Base-by-base conservation (phyloP, 176 grass and related monocot species). In the Hordeum vulgare region DNA sequence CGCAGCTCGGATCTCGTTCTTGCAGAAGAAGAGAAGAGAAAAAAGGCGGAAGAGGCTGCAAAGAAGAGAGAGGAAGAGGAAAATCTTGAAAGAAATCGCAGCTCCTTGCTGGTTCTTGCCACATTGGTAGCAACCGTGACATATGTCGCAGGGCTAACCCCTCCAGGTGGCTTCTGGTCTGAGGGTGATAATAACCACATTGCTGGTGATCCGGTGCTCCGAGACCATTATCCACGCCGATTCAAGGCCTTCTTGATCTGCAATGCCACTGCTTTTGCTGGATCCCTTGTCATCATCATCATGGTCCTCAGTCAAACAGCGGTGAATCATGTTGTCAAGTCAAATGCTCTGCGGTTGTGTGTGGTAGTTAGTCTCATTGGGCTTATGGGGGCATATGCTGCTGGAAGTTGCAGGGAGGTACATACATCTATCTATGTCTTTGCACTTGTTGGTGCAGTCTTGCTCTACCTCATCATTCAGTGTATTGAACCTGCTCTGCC, bases 151-250 rank as follows among this genome's bases (percentile, higher is more conserved):
- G 86, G 86, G 11, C 31, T 88, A 88, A 88, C 24, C 64, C 86
- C 86, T 78, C 86, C 86, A 51, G 86, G 86, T 53, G 86, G 86
- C n/a, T 88, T 88, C 54, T 88, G 86, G 86, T 23, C 80, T 77
- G 65, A 87, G 18, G 36, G 35, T 9, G 3, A 40, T 0, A 61
- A 17, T 20, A 39, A 14, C 11, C 18, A 88, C 25, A 80, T 88
- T 25, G 14, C 86, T 0, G 86, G 86, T 71, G 86, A 83, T 9
- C 86, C 86, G 20, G 31, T 83, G 14, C 64, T 88, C 7, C 63
- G 54, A 24, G 65, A 88, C 25, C 86, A 83, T 0, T 71, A 88
- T 33, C 86, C 86, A 8, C 40, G 64, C 1, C 54, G 86, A 1
- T 88, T 57, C 74, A 83, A 88, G 74, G 24, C 80, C 1, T 88